Evolutionary conservation across 2,329 filamentous ascomycete genomes (phyloP), one percentile per base, ranked within the genome.

Genomic region (Ilyonectria sp.): DNA sequence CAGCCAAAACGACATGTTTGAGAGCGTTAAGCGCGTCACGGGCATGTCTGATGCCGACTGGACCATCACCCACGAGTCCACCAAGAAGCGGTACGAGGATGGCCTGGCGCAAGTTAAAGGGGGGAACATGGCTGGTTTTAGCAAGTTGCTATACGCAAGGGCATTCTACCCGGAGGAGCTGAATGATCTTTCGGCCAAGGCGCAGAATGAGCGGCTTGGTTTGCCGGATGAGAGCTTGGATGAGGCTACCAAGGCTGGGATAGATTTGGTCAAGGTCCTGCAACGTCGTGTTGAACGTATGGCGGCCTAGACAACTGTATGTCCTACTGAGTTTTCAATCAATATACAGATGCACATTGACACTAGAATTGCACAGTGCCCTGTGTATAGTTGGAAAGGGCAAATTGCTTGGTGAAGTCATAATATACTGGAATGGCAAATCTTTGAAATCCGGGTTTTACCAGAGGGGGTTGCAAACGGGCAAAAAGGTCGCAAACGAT

Each of bases 1-100:
- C 63, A 88, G 78, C 67, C 91, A 93, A 75, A 83, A 82, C 29
- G 90, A 93, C 8, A 91, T 93, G 79, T 84, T 92, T 66, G 86
- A 86, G 44, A 85, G 84, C 23, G 80, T 90, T 19, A 84, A 90
- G 71, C 86, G 88, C 0, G 89, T 90, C 15, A 87, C 87, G 0
- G 85, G 84, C 0, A 88, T 86, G 1, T 85, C 79, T 1, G 86
- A 90, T 44, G 78, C 77, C 0, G 89, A 92, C 74, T 93, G 90
- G 91, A 84, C 76, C 5, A 82, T 92, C 58, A 82, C 72, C 0
- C 78, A 84, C 9, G 84, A 89, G 77, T 68, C 77, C 0, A 79
- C 81, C 0, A 75, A 79, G 56, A 76, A 88, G 75, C 82, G 89
- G 33, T 87, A 83, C 50, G 76, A 79, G 35, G 81, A 85, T 0